A percentile compares a stretch with the other conserved stretches of the same genome.
phyloP scores from a whole-genome alignment of 495 filamentous ascomycete genomes.

The Penicillium soppii region DNA sequence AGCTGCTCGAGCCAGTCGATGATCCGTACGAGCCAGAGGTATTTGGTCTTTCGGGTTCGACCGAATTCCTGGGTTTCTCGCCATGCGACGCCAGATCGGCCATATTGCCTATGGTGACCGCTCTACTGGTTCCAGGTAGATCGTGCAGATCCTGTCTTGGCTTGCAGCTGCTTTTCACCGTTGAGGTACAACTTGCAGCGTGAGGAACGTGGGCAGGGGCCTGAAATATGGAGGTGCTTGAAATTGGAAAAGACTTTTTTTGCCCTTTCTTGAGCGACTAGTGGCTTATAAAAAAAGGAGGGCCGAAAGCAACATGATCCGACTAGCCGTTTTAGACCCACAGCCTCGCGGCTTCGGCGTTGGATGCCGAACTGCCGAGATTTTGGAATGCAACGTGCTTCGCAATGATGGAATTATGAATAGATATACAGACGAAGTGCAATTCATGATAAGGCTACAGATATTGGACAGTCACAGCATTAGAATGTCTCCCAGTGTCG shows the following conservation, averaged over 20 bases:
- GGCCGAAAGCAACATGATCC: conserved; percentile 1
- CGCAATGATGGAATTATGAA: no score
- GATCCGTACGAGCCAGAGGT: conserved; percentile 23
- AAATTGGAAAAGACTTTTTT: neutral
- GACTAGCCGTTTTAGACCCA: conserved; percentile 1
- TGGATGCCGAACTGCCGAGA: neutral
- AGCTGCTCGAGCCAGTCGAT: conserved; percentile 29
- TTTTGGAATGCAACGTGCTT: neutral
- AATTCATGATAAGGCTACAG: no score
- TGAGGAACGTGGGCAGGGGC: neutral
- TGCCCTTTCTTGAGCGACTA: neutral
- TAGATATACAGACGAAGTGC: no score
- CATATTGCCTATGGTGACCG: conserved; percentile 5
- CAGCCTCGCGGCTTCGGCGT: neutral
- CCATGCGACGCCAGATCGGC: neutral
- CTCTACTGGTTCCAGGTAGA: conserved; percentile 1
- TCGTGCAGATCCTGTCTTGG: conserved; percentile 3
- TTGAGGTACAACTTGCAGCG: neutral
- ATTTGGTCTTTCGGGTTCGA: conserved; percentile 11
- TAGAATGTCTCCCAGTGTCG: no score
- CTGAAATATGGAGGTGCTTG: neutral
- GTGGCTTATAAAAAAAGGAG: neutral
- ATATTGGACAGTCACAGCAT: no score
- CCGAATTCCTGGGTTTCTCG: conserved; percentile 15
- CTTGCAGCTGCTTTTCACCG: neutral